A percentile compares a stretch with the other conserved stretches of the same genome.
Conservation (phyloP, 83 land plant species). For the Thuja plicata region DNA sequence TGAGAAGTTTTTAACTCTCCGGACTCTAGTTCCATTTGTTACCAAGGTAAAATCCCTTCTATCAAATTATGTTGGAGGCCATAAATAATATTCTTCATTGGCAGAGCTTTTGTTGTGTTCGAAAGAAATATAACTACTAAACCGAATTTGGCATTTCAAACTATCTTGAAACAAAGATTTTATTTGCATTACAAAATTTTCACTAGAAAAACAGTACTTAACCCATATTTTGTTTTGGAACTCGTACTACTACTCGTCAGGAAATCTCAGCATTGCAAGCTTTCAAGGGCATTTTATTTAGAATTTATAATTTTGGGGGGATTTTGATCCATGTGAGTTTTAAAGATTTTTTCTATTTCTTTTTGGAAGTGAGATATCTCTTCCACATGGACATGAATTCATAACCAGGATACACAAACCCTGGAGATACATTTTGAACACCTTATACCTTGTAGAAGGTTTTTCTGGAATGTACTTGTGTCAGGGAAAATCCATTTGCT, state of each 20-base stretch:
- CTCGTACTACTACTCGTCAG: too few species aligned
- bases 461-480: not conserved
- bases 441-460: not conserved
- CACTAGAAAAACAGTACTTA: not conserved
- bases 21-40: constrained; percentile 78
- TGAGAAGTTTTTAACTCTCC: constrained; percentile 71
- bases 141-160: not conserved
- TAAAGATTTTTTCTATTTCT: too few species aligned
- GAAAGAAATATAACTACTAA: not conserved
- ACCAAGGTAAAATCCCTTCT: constrained; percentile 47
- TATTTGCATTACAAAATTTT: not conserved
- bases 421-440: not conserved
- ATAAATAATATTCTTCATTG: not conserved
- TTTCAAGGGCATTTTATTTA: too few species aligned
- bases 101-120: not conserved
- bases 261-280: not conserved
- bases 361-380: not conserved
- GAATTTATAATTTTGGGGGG: too few species aligned
- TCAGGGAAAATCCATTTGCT: not conserved
- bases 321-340: too few species aligned
- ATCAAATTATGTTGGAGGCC: not conserved
- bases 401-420: not conserved
- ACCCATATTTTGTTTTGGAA: not conserved
- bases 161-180: not conserved
- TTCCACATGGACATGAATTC: not conserved